Base-by-base conservation (phyloP, 2,329 filamentous ascomycete species). In the Thyridium curvatum region DNA sequence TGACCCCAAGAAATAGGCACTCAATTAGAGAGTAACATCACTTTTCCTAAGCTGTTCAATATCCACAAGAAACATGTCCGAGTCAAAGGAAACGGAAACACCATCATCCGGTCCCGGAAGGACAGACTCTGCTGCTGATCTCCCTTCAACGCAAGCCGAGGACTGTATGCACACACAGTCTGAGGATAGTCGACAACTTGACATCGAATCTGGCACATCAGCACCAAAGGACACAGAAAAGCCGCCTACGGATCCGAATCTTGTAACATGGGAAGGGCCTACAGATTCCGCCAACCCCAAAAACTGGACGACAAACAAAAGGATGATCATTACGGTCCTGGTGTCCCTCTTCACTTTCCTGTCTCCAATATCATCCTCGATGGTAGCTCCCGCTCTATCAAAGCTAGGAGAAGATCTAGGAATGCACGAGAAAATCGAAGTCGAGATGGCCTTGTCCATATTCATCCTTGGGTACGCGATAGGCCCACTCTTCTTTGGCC, bases 401-500 rank as follows among this genome's bases (percentile, higher is more conserved):
- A 50, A 58, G 5, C 64, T 73, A 17, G 59, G 59, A 4, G 46
- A 52, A 2, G 67, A 72, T 12, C 52, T 73, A 9, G 40, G 61
- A 10, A 66, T 73, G 28, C 52, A 50, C 3, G 53, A 53, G 30
- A 52, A 44, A 9, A 55, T 70, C 14, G 55, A 65, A 30, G 56
- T 58, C 3, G 60, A 65, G 31, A 52, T 73, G 8, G 63, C 61
- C 2, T 58, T 78, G 30, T 76, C 72, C 2, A 66, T 76, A 35
- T 78, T 77, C 45, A 58, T 78, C 13, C 59, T 77, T 3, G 72
- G 70, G 6, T 76, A 72, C 50, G 70, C 70, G 2, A 50, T 77
- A 18, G 72, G 69, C 1, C 74, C 71, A 3, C 58, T 76, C 10
- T 59, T 72, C 42, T 59, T 71, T 31, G 72, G 66, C 0, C 75